These are phyloP conservation scores for Kentomonas sorsogonicus DNA, from an alignment of 208 protist genomes.

Conservation along the genomic window DNA sequence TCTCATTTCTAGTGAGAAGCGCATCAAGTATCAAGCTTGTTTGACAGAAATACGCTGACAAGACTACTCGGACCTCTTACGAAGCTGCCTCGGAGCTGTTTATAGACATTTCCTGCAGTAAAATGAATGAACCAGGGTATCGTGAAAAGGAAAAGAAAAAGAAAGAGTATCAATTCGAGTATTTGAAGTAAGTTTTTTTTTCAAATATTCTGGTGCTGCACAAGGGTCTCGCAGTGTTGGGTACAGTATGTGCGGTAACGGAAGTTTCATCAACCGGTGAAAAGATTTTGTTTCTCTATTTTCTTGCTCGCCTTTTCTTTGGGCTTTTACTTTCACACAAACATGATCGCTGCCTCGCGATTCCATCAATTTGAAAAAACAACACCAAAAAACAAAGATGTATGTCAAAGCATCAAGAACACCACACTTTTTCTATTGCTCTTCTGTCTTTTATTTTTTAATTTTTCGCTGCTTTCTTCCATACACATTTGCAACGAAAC, in stretches of 20 bases:
- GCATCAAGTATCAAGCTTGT: no score
- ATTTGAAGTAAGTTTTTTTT: conserved; percentile 6
- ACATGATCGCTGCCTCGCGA: background rate
- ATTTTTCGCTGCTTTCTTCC: background rate
- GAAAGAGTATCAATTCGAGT: background rate
- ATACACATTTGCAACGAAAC: background rate
- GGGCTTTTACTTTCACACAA: conserved; percentile 1
- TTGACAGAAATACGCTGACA: no score
- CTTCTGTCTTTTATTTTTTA: background rate
- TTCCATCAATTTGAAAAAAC: conserved; percentile 1
- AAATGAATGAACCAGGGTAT: no score
- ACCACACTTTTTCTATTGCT: no score
- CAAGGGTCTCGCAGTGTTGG: background rate
- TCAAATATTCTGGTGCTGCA: background rate
- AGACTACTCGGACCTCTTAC: no score
- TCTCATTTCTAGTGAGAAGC: no score
- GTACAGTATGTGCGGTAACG: background rate
- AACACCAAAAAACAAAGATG: no score
- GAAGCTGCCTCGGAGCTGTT: no score
- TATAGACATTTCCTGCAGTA: no score
- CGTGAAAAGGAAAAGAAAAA: no score
- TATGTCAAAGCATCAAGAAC: no score
- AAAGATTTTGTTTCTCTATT: conserved; percentile 15
- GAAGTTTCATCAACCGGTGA: no score
- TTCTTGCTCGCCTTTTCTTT: conserved; percentile 11